Evolutionary conservation across 208 protist genomes (phyloP).

Genomic region (Trypanosoma conorhini): DNA sequence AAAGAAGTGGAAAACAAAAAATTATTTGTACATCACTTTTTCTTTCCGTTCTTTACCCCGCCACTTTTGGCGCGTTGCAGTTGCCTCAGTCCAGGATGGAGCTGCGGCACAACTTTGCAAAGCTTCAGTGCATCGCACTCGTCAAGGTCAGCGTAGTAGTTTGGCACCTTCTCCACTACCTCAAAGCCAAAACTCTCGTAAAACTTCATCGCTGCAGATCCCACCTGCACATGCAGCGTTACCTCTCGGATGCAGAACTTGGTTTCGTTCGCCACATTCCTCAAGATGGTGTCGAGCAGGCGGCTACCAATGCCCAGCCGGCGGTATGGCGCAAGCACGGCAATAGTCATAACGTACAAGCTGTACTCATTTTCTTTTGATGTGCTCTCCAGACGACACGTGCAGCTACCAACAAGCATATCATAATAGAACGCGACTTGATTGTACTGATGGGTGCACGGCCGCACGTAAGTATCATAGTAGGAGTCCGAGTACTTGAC

Average conservation of each 20-base stretch:
- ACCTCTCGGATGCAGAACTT: constrained; percentile 53
- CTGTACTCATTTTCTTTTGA: constrained; percentile 45
- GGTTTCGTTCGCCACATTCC: constrained; percentile 52
- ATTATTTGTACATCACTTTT: constrained; percentile 16
- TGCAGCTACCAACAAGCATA: constrained; percentile 90
- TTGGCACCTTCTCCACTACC: constrained; percentile 43
- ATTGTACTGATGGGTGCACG: constrained; percentile 65
- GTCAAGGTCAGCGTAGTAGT: constrained; percentile 87
- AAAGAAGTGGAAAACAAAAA: constrained; percentile 10
- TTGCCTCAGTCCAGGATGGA: constrained; percentile 31
- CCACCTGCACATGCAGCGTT: constrained; percentile 86
- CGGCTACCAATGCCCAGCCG: constrained; percentile 80
- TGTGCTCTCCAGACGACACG: constrained; percentile 81
- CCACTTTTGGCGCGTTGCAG: constrained; percentile 19
- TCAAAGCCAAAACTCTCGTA: constrained; percentile 85
- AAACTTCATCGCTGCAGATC: constrained; percentile 75
- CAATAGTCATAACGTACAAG: constrained; percentile 95
- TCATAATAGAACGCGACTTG: constrained; percentile 89
- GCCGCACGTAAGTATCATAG: constrained; percentile 74
- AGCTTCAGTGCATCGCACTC: constrained; percentile 71
- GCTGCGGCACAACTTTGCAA: constrained; percentile 56
- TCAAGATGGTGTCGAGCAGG: constrained; percentile 63
- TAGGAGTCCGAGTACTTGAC: constrained; percentile 86
- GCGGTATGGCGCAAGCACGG: constrained; percentile 91
- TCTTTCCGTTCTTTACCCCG: constrained; percentile 24